Evolutionary conservation across 257 asterid genomes (phyloP), one percentile per base, ranked within the genome.

Genomic region (Rauvolfia tetraphylla): DNA sequence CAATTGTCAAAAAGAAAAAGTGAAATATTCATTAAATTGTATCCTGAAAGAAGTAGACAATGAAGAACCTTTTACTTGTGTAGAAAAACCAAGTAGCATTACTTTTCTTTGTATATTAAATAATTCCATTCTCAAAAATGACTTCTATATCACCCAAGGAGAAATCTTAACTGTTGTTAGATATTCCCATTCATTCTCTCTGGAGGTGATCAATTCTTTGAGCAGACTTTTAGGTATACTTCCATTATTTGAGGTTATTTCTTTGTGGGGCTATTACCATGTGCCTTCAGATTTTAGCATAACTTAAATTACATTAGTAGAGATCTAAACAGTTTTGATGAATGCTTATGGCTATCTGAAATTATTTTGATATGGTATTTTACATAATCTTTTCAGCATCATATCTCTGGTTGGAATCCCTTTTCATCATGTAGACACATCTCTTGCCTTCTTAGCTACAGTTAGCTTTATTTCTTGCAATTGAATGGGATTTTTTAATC

Each of bases 401-500:
- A 11, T 17, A 15, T 49, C 56, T 49, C 7, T 53, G 27, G 39
- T 31, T 42, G 20, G 38, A n/a, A 23, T 25, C 34, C 33, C 71
- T 27, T 13, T 17, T 42, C 67, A 53, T 22, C 44, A 39, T 58
- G 61, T 57, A 29, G 6, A 48, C 44, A 75, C 13, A 20, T 44
- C 12, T 9, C 65, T 33, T 34, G 38, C 31, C 29, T 74, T 62
- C 1, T 34, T 7, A 18, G 33, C 62, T 29, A 5, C 63, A 29
- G 23, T 62, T 38, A 7, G 31, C 63, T 56, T 6, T 53, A 20
- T 22, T 53, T 22, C n/a, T 3, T 65, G 70, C 25, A 65, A 33
- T 20, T 65, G 3, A 0, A 71, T 80, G 76, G 41, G 25, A 57
- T 6, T 75, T 82, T 68, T 82, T 27, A 65, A 71, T 77, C 80